These are phyloP conservation scores for Iberis pinnata DNA, from an alignment of 345 rosid genomes.

Conservation along the genomic window DNA sequence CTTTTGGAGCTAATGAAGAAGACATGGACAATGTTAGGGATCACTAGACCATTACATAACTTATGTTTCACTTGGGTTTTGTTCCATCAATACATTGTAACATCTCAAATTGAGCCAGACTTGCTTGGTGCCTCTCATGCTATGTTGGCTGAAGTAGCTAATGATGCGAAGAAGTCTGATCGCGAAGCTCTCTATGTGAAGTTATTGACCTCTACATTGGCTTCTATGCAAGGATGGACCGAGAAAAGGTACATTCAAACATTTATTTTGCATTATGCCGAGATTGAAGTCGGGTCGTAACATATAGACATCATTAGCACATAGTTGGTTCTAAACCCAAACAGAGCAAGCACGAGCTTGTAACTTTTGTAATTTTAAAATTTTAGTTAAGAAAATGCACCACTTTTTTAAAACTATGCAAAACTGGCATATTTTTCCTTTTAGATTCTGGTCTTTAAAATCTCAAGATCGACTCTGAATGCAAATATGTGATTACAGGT, in stretches of 20 bases:
- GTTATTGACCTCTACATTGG: conserved; percentile 49
- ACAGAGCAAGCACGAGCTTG: too few relatives aligned
- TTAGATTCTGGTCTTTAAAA: too few relatives aligned
- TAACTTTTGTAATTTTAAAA: too few relatives aligned
- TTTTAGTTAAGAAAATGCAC: too few relatives aligned
- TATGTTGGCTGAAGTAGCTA: conserved; percentile 66
- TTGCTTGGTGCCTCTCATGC: conserved; percentile 67
- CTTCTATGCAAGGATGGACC: conserved; percentile 69
- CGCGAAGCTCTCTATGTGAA: conserved; percentile 51
- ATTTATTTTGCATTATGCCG: background rate
- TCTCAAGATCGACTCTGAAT: background rate
- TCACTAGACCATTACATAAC: conserved; percentile 52
- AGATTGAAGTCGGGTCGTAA: too few relatives aligned
- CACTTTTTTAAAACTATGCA: too few relatives aligned
- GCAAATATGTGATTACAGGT: conserved; percentile 22
- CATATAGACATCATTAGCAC: too few relatives aligned
- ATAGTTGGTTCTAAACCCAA: too few relatives aligned
- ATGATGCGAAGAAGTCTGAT: conserved; percentile 59
- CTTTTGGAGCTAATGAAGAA: conserved; percentile 78
- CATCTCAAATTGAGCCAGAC: conserved; percentile 60
- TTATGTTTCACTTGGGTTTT: conserved; percentile 78
- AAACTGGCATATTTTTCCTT: too few relatives aligned
- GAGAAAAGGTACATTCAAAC: conserved; percentile 45
- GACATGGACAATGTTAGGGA: conserved; percentile 79
- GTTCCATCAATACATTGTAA: conserved; percentile 59